A percentile compares a stretch with the other conserved stretches of the same genome.
Evolutionary conservation across 176 grass and related monocot genomes (phyloP).

Genomic region (Cenchrus purpureus): DNA sequence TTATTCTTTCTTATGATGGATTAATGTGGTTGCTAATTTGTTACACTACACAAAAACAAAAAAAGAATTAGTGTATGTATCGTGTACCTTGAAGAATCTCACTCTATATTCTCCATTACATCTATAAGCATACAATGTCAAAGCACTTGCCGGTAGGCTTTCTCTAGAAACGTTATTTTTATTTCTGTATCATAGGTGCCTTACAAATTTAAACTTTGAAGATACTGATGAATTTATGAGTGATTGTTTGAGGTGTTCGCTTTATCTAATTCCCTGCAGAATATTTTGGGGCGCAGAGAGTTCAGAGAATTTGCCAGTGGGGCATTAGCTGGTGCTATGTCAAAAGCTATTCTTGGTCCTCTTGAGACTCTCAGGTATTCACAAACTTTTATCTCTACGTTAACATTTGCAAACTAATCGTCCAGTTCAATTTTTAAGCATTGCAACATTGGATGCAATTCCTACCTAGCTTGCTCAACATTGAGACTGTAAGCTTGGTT

Average conservation of each 20-base stretch:
- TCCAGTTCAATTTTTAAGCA: neutral
- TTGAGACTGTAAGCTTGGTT: constrained; percentile 16
- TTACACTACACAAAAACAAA: neutral
- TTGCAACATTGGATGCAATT: neutral
- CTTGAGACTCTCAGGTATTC: constrained; percentile 80
- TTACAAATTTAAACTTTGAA: constrained; percentile 15
- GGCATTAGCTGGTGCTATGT: constrained; percentile 85
- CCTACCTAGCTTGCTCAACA: neutral
- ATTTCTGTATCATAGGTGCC: constrained; percentile 17
- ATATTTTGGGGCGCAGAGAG: constrained; percentile 62
- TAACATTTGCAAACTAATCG: neutral
- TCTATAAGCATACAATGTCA: neutral
- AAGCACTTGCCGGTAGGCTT: constrained; percentile 11
- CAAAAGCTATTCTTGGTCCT: constrained; percentile 89
- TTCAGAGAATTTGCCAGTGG: constrained; percentile 80
- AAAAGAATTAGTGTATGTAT: neutral
- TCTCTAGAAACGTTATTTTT: neutral
- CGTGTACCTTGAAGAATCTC: constrained; percentile 10
- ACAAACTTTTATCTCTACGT: constrained; percentile 8
- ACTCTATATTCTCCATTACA: neutral
- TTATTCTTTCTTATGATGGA: neutral
- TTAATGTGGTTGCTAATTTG: neutral
- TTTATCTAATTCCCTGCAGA: constrained; percentile 34
- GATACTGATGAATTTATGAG: constrained; percentile 18
- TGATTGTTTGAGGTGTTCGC: constrained; percentile 11